Evolutionary conservation across 139 green algal species (phyloP), one percentile per base, ranked within the genome.

Genomic region (Chlamydomonas schloesseri): DNA sequence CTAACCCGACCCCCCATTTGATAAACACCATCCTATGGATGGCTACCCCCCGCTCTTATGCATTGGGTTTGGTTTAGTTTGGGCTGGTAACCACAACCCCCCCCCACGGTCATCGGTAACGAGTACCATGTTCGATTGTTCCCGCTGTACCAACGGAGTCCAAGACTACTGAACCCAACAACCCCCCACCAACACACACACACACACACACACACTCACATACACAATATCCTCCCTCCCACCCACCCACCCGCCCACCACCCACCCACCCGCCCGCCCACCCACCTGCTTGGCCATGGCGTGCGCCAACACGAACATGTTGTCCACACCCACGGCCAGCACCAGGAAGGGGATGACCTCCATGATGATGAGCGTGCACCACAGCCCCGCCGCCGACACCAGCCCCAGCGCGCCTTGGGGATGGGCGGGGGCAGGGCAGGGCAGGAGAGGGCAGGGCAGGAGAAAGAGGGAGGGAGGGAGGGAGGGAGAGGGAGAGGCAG

Each of bases 291-390:
- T 89, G 46, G 93, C 83, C 79, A 98, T 85, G 1, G 95, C 92
- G 46, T 98, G 88, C 20, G 94, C 95, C 47, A 99, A 89, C 34
- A 99, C 96, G 87, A 98, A 98, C 95, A 99, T 98, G 92, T 98
- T 99, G 93, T 99, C 97, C 57, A 99, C 97, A 0, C 97, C 97
- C 29, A 98, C 94, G 20, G 97, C 96, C 82, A 99, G 91, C 77
- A 94, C 95, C 62, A 99, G 91, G 90, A 99, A 99, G 36, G 97
- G 97, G 55, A 99, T 97, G 31, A 99, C 97, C 91, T 98, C 96
- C 87, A 97, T 89, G 58, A 97, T 95, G 83, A 98, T 98, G 55
- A 98, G 93, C 10, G 95, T 97, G 65, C 88, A 88, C 89, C 90
- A 95, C 82, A 98, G 74, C 34, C 93, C 96, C 42, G 93, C 28